These are phyloP conservation scores for Moesziomyces parantarcticus DNA, from an alignment of 1,284 basidiomycete species.

Conservation along the genomic window DNA sequence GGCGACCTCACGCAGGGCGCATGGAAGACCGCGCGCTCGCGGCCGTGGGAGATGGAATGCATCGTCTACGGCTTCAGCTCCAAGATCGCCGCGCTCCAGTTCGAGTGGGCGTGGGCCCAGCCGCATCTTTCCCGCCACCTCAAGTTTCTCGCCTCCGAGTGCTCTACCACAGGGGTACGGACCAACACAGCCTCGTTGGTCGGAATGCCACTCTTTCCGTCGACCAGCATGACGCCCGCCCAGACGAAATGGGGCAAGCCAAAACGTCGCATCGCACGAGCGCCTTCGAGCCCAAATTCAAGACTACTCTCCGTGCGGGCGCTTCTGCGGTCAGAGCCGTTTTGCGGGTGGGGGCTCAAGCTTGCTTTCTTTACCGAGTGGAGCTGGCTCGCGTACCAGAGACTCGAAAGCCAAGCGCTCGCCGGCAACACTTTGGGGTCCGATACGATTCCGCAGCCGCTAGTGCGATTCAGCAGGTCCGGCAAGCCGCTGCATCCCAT, in stretches of 20 bases:
- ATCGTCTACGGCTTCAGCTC: constrained; percentile 89
- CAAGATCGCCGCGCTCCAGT: constrained; percentile 82
- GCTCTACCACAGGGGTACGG: not conserved
- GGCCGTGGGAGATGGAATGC: constrained; percentile 91
- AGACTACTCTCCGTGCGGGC: constrained; percentile 65
- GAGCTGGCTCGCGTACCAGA: constrained; percentile 44
- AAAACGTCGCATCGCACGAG: constrained; percentile 19
- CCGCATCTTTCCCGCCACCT: constrained; percentile 71
- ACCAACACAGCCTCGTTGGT: constrained; percentile 7
- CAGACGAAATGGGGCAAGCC: constrained; percentile 30
- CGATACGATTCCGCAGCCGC: not conserved
- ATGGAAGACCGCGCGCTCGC: constrained; percentile 75
- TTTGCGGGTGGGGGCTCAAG: constrained; percentile 60
- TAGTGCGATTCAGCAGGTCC: constrained; percentile 26
- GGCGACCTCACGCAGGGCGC: constrained; percentile 82
- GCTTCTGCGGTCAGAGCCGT: constrained; percentile 61
- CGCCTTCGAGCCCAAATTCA: constrained; percentile 50
- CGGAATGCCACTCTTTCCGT: constrained; percentile 48
- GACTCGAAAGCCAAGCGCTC: constrained; percentile 9
- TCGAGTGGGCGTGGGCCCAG: constrained; percentile 94
- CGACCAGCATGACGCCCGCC: constrained; percentile 34
- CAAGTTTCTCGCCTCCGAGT: constrained; percentile 37
- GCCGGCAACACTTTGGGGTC: not conserved
- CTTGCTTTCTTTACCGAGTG: constrained; percentile 63
- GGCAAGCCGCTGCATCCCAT: constrained; percentile 33